Conservation (phyloP, 352 stramenopile genomes). For the Pythium pyrilobum region DNA sequence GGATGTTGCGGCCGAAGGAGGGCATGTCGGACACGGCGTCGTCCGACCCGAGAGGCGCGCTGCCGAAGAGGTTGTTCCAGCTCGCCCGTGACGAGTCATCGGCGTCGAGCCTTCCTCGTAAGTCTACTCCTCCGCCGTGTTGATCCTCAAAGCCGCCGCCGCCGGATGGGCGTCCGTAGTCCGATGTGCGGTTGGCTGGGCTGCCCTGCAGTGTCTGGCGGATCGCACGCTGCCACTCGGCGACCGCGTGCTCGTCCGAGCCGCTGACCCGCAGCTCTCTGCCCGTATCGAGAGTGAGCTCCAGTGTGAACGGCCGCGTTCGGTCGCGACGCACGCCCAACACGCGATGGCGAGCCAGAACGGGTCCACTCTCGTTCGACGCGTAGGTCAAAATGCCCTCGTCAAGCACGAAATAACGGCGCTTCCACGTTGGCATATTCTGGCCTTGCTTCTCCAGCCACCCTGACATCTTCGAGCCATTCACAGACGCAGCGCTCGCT, state of each 20-base stretch:
- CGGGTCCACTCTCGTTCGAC: constrained; percentile 37
- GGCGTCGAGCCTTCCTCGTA: not conserved
- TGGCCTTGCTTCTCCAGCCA: constrained; percentile 75
- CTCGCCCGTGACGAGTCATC: constrained; percentile 3
- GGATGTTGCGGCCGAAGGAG: constrained; percentile 60
- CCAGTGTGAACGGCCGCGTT: constrained; percentile 55
- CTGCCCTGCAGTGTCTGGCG: constrained; percentile 28
- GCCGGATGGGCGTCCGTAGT: not conserved
- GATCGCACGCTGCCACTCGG: constrained; percentile 68
- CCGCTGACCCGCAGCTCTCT: constrained; percentile 60
- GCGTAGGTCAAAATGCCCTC: constrained; percentile 63
- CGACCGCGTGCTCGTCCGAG: constrained; percentile 58
- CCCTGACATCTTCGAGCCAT: constrained; percentile 14
- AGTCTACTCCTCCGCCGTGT: not conserved
- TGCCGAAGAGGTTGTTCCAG: constrained; percentile 14
- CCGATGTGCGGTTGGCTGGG: not conserved
- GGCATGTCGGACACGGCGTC: constrained; percentile 28
- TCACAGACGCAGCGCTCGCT: not conserved
- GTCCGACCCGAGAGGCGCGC: not conserved
- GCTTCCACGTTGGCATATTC: constrained; percentile 67
- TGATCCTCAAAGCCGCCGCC: not conserved
- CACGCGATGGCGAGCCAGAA: constrained; percentile 46
- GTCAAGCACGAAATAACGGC: constrained; percentile 64
- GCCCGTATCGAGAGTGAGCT: constrained; percentile 56
- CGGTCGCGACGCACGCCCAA: constrained; percentile 49